Evolutionary conservation across 768 basidiomycete species (phyloP), one percentile per base, ranked within the genome.

Genomic region (Candolleomyces efflorescens): DNA sequence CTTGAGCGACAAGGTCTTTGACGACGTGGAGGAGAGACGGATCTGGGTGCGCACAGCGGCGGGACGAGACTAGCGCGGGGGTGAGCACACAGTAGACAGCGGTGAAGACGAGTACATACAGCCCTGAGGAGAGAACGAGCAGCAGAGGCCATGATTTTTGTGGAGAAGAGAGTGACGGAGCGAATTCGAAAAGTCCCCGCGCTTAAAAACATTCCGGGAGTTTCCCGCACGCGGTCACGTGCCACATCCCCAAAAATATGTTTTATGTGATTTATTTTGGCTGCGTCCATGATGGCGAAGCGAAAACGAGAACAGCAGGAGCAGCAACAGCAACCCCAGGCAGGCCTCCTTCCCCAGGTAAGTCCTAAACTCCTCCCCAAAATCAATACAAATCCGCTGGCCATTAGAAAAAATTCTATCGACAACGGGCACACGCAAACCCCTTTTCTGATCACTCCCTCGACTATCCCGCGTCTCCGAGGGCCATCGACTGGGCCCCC

Each of bases 401-500:
- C 17, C 41, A 18, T 59, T 62, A 92, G 87, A 92, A 92, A 85
- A 85, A 85, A 67, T 87, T 89, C 66, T 92, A 92, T 67, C 76
- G 90, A 43, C 90, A 92, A 64, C 82, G 90, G 50, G 90, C 90
- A 38, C 90, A 92, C 66, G 89, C 90, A 3, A 92, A 92, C 68
- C 90, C 89, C 2, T 92, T 92, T 73, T 92, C 90, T 15, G 90
- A 92, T 68, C 90, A 99, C 74, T 79, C 85, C 17, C 83, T 99
- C 53, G 86, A 87, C 59, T 98, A 98, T 67, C 96, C 96, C 2
- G 56, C 81, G 13, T 85, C 86, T 5, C 95, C 95, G 3, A 69
- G 78, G 36, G 72, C 74, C 51, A 84, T 96, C 69, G 86, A 95
- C 72, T 97, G 95, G 95, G 70, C 77, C 11, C 69, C 72, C 20